Conservation (phyloP, 2,329 filamentous ascomycete genomes). For the Fusarium buharicum region DNA sequence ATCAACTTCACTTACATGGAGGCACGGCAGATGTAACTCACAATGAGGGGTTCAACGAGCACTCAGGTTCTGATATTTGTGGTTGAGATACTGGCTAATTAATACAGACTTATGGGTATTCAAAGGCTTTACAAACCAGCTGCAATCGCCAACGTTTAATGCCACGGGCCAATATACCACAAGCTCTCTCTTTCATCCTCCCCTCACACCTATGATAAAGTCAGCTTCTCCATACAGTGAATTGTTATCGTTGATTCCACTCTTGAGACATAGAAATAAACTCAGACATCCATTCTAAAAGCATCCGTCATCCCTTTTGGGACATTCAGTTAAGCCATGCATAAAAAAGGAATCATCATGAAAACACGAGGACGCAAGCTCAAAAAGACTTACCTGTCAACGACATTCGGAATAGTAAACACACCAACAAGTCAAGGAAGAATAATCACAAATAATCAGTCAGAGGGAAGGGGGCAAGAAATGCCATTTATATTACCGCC, state of each 20-base stretch:
- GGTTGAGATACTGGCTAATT: too few species aligned
- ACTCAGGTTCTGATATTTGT: not conserved
- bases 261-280: not conserved
- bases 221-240: slow-evolving; percentile 5
- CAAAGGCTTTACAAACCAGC: too few species aligned
- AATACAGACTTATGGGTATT: too few species aligned
- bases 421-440: not conserved
- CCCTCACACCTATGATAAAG: slow-evolving; percentile 7
- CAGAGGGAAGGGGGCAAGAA: not conserved
- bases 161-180: too few species aligned
- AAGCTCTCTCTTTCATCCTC: not conserved
- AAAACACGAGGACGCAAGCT: slow-evolving; percentile 2
- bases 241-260: not conserved
- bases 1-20: not conserved
- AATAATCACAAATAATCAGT: not conserved
- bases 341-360: slow-evolving; percentile 47
- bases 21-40: too few species aligned
- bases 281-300: slow-evolving; percentile 49
- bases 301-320: slow-evolving; percentile 40
- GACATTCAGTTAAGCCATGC: slow-evolving; percentile 52
- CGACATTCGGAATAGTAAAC: not conserved
- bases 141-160: too few species aligned
- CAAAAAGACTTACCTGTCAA: slow-evolving; percentile 22
- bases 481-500: slow-evolving; percentile 29
- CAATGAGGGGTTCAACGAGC: not conserved